Base-by-base conservation (phyloP, 2,329 filamentous ascomycete species). In the Uncinocarpus reesii region DNA sequence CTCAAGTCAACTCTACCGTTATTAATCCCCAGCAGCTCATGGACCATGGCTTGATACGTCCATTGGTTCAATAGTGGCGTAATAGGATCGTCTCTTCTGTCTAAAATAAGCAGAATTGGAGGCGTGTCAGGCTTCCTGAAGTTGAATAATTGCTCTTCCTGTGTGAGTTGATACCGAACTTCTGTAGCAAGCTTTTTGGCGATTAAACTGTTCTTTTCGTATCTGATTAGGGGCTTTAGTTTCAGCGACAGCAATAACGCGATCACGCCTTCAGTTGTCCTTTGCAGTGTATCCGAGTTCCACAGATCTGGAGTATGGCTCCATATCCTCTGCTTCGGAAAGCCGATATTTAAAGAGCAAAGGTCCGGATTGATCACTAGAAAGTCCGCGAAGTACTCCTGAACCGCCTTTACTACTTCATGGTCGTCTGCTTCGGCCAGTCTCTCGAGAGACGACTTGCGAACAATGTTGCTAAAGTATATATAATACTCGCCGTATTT, bases 41-140 rank as follows among this genome's bases (percentile, higher is more conserved):
- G 92, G 0, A 98, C 92, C 89, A 98, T 98, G n/a, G 92, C 92
- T 68, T 98, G 92, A 61, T 98, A 98, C 21, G 92, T 98, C 92
- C 92, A 98, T 64, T 98, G 92, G 2, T 88, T 95, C 42, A 98
- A 75, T 8, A 98, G 71, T 0, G 92, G 92, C 2, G 92, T 98
- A 43, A 96, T 84, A 0, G 92, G 90, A 60, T 98, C 92, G 62
- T 95, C 89, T 64, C 92, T 79, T 35, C 92, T 80, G 66, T 98
- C 92, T 24, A 98, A 70, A 47, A 98, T 79, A 28, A 98, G 75
- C 11, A 98, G 73, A 57, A 98, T 89, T 0, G 93, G 92, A 7
- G 90, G 86, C 0, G 92, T 98, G 65, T 98, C 92, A 45, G 89
- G 84, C 65, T 87, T 89, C 55, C 90, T 79, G 65, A 98, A 98